Conservation (phyloP, 768 basidiomycete species). For the Tephrocybe sp. region DNA sequence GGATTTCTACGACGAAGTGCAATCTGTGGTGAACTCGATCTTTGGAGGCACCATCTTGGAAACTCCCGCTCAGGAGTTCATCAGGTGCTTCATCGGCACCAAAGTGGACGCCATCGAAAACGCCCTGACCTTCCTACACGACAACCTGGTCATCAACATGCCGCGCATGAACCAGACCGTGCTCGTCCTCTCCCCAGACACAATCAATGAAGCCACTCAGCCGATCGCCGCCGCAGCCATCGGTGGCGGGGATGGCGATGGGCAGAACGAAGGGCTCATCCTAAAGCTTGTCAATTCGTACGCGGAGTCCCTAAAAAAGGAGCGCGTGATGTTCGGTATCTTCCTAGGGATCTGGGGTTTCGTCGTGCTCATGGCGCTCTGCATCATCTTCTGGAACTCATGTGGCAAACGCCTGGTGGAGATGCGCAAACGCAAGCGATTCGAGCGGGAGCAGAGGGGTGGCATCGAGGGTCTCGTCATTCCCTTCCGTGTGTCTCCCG, state of each 20-base stretch:
- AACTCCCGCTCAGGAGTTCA: conserved; percentile 79
- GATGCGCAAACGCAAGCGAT: conserved; percentile 46
- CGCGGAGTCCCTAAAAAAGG: conserved; percentile 69
- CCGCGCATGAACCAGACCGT: conserved; percentile 74
- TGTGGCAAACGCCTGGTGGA: conserved; percentile 51
- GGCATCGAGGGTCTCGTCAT: conserved; percentile 45
- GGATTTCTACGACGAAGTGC: conserved; percentile 84
- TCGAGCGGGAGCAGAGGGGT: conserved; percentile 50
- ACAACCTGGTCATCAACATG: conserved; percentile 81
- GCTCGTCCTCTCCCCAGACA: conserved; percentile 72
- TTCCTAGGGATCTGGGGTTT: conserved; percentile 84
- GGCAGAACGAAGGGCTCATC: conserved; percentile 55
- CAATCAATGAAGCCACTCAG: conserved; percentile 70
- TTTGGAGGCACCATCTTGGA: conserved; percentile 88
- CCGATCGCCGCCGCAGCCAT: conserved; percentile 87
- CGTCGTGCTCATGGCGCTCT: conserved; percentile 79
- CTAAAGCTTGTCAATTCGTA: conserved; percentile 75
- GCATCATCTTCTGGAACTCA: conserved; percentile 72
- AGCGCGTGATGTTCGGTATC: conserved; percentile 79
- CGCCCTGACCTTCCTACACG: conserved; percentile 87
- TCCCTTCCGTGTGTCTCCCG: conserved; percentile 26
- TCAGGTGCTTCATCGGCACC: conserved; percentile 87
- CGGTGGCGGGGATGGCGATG: conserved; percentile 50
- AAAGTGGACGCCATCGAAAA: conserved; percentile 87
- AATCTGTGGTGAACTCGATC: conserved; percentile 70